These are phyloP conservation scores for Cryphonectria parasitica DNA, from an alignment of 2,329 filamentous ascomycete genomes.

Conservation along the genomic window DNA sequence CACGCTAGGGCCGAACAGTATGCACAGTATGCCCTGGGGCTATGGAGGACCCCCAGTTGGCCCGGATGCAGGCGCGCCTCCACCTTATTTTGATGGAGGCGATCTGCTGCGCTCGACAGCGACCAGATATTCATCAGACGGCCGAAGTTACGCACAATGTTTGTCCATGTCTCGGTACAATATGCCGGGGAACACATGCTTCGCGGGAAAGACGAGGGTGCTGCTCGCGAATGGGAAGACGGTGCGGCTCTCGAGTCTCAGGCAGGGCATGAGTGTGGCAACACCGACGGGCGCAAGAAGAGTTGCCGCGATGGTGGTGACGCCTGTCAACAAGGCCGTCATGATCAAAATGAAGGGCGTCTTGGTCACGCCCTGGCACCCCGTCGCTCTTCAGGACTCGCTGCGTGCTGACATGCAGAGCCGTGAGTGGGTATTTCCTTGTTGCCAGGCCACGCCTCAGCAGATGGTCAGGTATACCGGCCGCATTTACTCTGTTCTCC, in stretches of 20 bases:
- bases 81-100: background rate
- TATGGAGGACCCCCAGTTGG: background rate
- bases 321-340: constrained; percentile 42
- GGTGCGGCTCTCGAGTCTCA: constrained; percentile 49
- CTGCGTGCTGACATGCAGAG: constrained; percentile 2
- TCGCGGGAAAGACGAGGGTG: constrained; percentile 54
- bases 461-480: constrained; percentile 50
- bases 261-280: constrained; percentile 50
- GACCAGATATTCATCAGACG: constrained; percentile 7
- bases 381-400: constrained; percentile 45
- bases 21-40: background rate
- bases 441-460: constrained; percentile 38
- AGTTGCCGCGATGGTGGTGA: constrained; percentile 57
- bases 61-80: background rate
- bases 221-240: constrained; percentile 45
- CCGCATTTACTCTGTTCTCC: constrained; percentile 59
- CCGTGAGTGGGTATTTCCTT: constrained; percentile 53
- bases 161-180: constrained; percentile 52
- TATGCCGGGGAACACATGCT: constrained; percentile 50
- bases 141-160: background rate
- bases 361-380: constrained; percentile 64
- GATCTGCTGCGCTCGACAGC: constrained; percentile 26
- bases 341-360: constrained; percentile 53
- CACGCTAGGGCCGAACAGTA: no score
- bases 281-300: constrained; percentile 54